Evolutionary conservation across 208 protist species (phyloP).

Genomic region (Leishmania guyanensis): DNA sequence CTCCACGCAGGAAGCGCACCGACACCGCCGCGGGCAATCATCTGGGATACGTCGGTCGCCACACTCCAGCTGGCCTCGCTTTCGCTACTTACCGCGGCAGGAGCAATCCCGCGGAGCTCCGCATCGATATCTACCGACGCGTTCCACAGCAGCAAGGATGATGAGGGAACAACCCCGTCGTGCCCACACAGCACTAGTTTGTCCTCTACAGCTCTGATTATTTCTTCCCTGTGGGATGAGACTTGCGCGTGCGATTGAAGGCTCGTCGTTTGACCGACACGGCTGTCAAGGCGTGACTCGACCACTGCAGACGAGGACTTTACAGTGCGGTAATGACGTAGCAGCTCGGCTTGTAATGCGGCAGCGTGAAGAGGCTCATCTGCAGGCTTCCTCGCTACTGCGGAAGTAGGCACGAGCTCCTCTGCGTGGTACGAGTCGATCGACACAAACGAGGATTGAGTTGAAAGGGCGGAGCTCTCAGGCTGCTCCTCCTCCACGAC

Average conservation of each 20-base stretch:
- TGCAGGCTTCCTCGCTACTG: background rate
- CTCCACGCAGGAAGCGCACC: background rate
- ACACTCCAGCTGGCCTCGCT: slow-evolving; percentile 1
- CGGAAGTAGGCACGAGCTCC: background rate
- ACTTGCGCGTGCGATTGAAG: background rate
- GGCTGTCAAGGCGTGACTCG: background rate
- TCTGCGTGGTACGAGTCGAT: slow-evolving; percentile 3
- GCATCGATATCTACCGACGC: background rate
- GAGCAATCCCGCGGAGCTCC: background rate
- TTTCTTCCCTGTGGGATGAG: background rate
- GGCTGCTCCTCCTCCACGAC: background rate
- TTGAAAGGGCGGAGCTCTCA: background rate
- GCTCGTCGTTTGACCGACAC: background rate
- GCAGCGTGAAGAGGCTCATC: background rate
- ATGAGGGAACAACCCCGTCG: background rate
- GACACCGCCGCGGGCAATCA: background rate
- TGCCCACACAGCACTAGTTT: background rate
- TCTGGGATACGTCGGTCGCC: background rate
- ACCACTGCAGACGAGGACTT: background rate
- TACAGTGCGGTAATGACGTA: slow-evolving; percentile 5
- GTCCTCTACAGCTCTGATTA: background rate
- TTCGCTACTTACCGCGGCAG: too few species aligned
- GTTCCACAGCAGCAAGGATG: background rate
- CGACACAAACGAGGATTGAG: background rate
- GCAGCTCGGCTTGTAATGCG: slow-evolving; percentile 6